phyloP scores from a whole-genome alignment of 2,329 filamentous ascomycete genomes.

The Botrytis paeoniae region DNA sequence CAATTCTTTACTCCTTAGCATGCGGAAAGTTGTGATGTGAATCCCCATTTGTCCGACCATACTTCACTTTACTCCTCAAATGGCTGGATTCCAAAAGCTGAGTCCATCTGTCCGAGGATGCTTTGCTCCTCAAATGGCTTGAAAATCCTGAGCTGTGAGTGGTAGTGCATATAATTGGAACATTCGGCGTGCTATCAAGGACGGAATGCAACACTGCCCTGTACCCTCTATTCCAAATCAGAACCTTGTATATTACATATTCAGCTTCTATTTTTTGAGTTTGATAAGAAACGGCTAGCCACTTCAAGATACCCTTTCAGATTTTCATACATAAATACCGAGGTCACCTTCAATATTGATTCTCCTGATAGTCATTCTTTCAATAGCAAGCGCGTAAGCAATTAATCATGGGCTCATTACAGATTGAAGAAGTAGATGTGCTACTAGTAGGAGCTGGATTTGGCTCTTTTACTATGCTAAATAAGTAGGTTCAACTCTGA shows the following conservation, averaged over 20 bases:
- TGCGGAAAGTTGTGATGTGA: background rate
- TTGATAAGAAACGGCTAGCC: background rate
- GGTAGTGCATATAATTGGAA: background rate
- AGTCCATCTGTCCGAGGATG: background rate
- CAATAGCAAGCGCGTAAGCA: background rate
- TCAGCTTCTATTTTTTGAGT: background rate
- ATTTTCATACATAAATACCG: background rate
- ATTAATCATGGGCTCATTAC: constrained; percentile 16
- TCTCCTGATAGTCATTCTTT: too few species aligned
- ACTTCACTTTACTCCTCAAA: background rate
- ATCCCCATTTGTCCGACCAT: background rate
- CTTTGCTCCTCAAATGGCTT: background rate
- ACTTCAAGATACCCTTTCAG: background rate
- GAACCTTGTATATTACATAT: background rate
- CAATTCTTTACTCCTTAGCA: background rate
- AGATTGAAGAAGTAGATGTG: constrained; percentile 39
- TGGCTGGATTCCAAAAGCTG: background rate
- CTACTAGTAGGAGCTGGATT: constrained; percentile 35
- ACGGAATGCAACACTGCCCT: background rate
- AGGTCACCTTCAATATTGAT: background rate
- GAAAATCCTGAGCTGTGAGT: background rate
- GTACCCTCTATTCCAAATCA: background rate
- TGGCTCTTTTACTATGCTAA: constrained; percentile 32
- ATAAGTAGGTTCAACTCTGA: constrained; percentile 40
- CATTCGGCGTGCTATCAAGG: background rate